phyloP scores from a whole-genome alignment of 73 alveolate species.

The Symbiodinium pilosum region DNA sequence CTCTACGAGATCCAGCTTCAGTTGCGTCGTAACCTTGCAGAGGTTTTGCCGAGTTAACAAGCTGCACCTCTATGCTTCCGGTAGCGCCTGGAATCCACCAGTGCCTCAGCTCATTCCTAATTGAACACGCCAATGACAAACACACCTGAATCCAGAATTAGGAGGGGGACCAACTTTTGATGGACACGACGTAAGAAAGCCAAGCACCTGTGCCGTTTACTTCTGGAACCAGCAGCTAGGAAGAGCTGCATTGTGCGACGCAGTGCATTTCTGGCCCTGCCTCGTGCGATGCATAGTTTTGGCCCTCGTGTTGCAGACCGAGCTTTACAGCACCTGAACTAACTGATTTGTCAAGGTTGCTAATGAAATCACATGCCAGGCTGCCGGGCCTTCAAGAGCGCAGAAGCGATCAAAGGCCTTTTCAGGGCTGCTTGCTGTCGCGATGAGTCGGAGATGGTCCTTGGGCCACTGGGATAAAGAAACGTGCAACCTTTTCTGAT shows the following conservation, averaged over 20 bases:
- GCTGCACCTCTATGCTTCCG: background rate
- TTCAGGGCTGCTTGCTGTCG: background rate
- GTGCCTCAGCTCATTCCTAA: background rate
- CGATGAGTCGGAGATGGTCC: background rate
- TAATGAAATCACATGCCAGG: background rate
- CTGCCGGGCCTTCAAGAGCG: background rate
- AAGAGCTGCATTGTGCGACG: background rate
- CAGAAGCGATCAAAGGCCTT: conserved; percentile 10
- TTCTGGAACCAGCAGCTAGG: background rate
- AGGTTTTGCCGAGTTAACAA: background rate
- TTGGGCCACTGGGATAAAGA: background rate
- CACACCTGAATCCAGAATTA: too few relatives aligned
- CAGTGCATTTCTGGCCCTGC: background rate
- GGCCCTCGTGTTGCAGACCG: background rate
- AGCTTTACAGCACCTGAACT: background rate
- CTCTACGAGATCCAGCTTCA: conserved; percentile 1
- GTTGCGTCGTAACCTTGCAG: background rate
- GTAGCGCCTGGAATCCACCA: conserved; percentile 3
- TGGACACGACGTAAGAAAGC: background rate
- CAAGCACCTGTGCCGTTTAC: background rate
- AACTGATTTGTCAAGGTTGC: background rate
- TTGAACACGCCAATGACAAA: too few relatives aligned
- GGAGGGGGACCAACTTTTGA: background rate
- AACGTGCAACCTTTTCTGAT: too few relatives aligned
- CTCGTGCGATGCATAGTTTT: background rate